Evolutionary conservation across 169 alveolate genomes (phyloP), one percentile per base, ranked within the genome.

Genomic region (Toxoplasma gondii): DNA sequence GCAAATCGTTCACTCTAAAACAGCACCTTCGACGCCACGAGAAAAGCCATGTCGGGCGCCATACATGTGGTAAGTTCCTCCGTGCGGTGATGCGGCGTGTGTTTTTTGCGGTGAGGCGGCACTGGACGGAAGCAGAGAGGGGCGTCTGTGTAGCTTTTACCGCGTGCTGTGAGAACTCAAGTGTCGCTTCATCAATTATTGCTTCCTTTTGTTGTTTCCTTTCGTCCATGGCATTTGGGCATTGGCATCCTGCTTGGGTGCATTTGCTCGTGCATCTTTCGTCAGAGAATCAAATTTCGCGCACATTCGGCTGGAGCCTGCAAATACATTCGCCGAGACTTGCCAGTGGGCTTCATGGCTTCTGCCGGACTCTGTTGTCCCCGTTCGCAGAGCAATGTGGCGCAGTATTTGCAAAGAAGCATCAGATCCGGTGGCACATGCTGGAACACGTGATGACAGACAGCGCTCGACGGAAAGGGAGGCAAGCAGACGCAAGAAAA

Each of bases 21-120:
- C 82, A 90, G 12, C 93, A 90, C 88, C 88, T 90, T 44, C 39
- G 53, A 39, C 64, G 93, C 39, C 93, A 90, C 78, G 88, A 36
- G 53, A 90, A 90, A n/a, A 70, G 88, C 49, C 93, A 90, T 43
- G 54, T 90, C 45, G 88, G 53, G 38, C 93, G 44, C 31, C 49
- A 90, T 43, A 49, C 81, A 17, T 90, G 93, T 34, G 43, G 93
- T 90, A 49, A 70, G 93, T 88, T 9, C 41, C 9, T 4, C 17
- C 22, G 58, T 49, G 4, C 4, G 4, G 22, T 49, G 58, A 49
- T 49, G 12, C 22, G 58, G 12, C 58, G 12, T 49, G 58, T 12
- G 22, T 49, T 4, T 49, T 49, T 49, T 49, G 88, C 41, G 34
- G 24, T 24, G 5, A 22, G 53, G 10, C 82, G 43, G 43, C 43